A percentile compares a stretch with the other conserved stretches of the same genome.
These are phyloP conservation scores for Carex myosuroides DNA, from an alignment of 176 grass and related monocot genomes.

Conservation along the genomic window DNA sequence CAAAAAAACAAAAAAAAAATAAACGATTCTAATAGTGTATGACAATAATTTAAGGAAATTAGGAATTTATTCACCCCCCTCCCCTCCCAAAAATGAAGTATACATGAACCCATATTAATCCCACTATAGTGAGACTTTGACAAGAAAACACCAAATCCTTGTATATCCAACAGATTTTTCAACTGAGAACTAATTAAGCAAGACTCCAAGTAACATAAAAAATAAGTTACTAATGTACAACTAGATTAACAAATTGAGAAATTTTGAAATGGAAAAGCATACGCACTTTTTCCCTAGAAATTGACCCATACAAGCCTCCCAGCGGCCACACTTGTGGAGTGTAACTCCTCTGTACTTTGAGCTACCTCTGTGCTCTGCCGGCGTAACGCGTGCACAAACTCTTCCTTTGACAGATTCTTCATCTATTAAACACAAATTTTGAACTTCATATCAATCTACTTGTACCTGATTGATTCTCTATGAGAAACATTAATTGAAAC, in stretches of 20 bases:
- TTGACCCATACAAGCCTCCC: conserved; percentile 99
- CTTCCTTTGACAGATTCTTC: conserved; percentile 90
- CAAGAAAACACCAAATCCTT: too few species aligned
- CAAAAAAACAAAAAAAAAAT: too few species aligned
- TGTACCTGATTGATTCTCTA: not conserved
- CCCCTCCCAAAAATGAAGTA: too few species aligned
- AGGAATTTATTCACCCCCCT: too few species aligned
- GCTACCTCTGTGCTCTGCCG: conserved; percentile 90
- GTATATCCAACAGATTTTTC: too few species aligned
- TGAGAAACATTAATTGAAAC: not conserved
- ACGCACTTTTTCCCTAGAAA: conserved; percentile 99
- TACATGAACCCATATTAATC: too few species aligned
- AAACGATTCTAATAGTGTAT: too few species aligned
- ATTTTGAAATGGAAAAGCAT: not conserved
- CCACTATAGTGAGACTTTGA: too few species aligned
- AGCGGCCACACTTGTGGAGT: conserved; percentile 97
- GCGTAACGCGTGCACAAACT: conserved; percentile 91
- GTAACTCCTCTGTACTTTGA: conserved; percentile 98
- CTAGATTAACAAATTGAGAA: not conserved
- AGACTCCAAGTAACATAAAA: too few species aligned
- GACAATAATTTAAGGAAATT: too few species aligned
- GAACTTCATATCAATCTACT: not conserved
- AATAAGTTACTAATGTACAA: too few species aligned
- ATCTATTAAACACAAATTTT: conserved; percentile 32
- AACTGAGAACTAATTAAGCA: too few species aligned